Conservation (phyloP, 768 basidiomycete genomes). For the Thelephora aurantiotincta region DNA sequence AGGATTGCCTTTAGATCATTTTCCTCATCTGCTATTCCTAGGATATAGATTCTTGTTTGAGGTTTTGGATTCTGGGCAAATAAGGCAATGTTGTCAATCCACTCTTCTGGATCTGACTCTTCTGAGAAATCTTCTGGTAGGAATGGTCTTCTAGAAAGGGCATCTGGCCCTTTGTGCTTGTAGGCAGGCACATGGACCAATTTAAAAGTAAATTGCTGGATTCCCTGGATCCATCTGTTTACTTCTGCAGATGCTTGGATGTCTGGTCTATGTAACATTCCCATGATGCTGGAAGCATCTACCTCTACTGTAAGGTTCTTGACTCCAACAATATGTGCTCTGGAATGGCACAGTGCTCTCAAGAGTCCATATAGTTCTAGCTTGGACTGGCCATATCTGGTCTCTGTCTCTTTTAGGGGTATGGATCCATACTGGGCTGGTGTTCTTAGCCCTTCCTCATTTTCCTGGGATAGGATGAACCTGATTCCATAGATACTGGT, state of each 20-base stretch:
- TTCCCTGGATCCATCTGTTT: background rate
- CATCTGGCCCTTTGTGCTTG: background rate
- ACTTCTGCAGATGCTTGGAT: background rate
- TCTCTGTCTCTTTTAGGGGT: too few relatives aligned
- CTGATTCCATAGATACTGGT: too few relatives aligned
- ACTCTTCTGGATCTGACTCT: background rate
- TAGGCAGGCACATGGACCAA: background rate
- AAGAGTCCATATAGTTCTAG: too few relatives aligned
- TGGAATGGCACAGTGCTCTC: too few relatives aligned
- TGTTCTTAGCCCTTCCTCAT: too few relatives aligned
- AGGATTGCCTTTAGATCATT: too few relatives aligned
- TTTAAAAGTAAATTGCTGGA: background rate
- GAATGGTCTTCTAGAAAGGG: background rate
- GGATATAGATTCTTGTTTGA: too few relatives aligned
- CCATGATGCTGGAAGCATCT: background rate
- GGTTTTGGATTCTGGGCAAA: too few relatives aligned
- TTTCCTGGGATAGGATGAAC: too few relatives aligned
- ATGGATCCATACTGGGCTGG: too few relatives aligned
- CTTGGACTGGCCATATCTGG: too few relatives aligned
- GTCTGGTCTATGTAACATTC: background rate
- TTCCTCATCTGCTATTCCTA: too few relatives aligned
- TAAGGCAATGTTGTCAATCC: background rate
- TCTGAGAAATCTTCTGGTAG: background rate
- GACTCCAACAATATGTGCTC: background rate
- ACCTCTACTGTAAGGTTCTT: background rate